A percentile compares a stretch with the other conserved stretches of the same genome.
phyloP scores from a whole-genome alignment of 805 yeast species.

The Cyberlindnera bimundalis region DNA sequence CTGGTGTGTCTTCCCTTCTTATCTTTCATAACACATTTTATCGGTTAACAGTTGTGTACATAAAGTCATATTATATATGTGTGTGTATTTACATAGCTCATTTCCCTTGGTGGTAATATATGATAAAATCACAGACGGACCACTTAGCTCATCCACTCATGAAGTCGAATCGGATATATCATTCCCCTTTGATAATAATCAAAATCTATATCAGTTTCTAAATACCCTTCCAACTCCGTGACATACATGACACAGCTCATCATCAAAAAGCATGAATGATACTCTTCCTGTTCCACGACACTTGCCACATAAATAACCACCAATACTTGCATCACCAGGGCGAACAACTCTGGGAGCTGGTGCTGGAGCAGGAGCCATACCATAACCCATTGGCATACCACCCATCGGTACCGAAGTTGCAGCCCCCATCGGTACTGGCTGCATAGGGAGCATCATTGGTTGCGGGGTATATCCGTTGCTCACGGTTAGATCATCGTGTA shows the following conservation, averaged over 20 bases:
- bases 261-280: conserved; percentile 10
- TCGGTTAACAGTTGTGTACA: no score
- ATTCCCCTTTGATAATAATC: no score
- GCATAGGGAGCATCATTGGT: conserved; percentile 3
- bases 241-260: conserved; percentile 13
- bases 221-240: conserved; percentile 18
- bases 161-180: no score
- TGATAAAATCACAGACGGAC: no score
- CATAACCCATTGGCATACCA: conserved; percentile 3
- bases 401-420: no score
- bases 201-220: no score
- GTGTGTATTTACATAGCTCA: no score
- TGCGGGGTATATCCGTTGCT: conserved; percentile 1
- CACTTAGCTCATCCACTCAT: no score
- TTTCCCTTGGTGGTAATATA: no score
- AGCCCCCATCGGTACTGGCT: conserved; percentile 3
- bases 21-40: no score
- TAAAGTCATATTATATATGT: no score
- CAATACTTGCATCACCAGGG: conserved; percentile 78
- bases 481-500: conserved; percentile 15
- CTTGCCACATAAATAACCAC: conserved; percentile 70
- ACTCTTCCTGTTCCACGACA: conserved; percentile 30
- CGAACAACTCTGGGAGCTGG: conserved; percentile 37
- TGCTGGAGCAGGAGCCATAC: neutral
- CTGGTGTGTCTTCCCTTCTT: no score